Evolutionary conservation across 2,329 filamentous ascomycete genomes (phyloP).

Genomic region (Fonsecaea multimorphosa): DNA sequence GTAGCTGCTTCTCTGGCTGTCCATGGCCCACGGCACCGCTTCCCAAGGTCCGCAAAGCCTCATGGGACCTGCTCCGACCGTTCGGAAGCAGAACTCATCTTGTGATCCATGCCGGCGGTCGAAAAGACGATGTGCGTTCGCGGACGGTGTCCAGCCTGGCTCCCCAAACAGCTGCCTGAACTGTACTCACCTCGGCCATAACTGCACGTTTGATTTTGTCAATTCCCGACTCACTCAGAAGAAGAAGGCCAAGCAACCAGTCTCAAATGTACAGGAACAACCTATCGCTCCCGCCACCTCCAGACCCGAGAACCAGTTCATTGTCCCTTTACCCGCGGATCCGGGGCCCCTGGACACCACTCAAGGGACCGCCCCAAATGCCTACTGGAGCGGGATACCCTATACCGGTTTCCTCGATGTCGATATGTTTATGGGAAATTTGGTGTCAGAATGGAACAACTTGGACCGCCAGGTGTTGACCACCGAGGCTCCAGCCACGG

Average conservation of each 20-base stretch:
- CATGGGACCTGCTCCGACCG: not conserved
- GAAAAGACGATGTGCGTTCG: conserved; percentile 25
- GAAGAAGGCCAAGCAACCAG: conserved; percentile 1
- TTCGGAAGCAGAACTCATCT: conserved; percentile 32
- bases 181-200: conserved; percentile 22
- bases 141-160: conserved; percentile 1
- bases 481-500: not conserved
- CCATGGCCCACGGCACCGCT: not conserved
- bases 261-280: conserved; percentile 6
- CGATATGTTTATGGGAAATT: conserved; percentile 27
- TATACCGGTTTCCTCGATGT: conserved; percentile 15
- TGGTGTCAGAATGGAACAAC: conserved; percentile 24
- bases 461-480: conserved; percentile 6
- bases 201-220: conserved; percentile 31
- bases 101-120: conserved; percentile 30
- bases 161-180: conserved; percentile 20
- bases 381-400: conserved; percentile 1
- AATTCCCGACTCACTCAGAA: conserved; percentile 20
- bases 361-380: conserved; percentile 8
- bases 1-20: not conserved
- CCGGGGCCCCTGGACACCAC: not conserved
- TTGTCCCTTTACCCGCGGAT: conserved; percentile 5
- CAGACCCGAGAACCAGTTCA: not conserved
- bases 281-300: conserved; percentile 10
- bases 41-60: not conserved